phyloP scores from a whole-genome alignment of 495 filamentous ascomycete species.

The Trichoderma erinaceum region DNA sequence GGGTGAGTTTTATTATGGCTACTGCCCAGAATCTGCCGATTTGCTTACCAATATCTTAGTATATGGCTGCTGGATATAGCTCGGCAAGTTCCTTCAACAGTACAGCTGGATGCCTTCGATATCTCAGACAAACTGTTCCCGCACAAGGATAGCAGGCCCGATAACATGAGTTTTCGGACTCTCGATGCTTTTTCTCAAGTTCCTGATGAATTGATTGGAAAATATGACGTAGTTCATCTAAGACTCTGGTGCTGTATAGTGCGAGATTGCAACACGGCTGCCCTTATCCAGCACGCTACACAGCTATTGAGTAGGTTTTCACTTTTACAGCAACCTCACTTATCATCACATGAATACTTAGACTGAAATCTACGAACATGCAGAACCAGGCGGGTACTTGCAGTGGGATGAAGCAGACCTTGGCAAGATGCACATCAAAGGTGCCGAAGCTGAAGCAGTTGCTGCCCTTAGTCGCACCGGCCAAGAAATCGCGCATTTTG shows the following conservation, averaged over 20 bases:
- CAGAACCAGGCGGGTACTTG: background rate
- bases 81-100: background rate
- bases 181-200: background rate
- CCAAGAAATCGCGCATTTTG: background rate
- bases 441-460: background rate
- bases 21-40: too few species aligned
- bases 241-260: background rate
- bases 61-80: slow-evolving; percentile 3
- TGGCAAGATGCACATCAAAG: background rate
- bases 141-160: background rate
- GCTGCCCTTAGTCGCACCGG: background rate
- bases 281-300: background rate
- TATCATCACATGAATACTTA: background rate
- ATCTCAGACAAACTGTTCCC: background rate
- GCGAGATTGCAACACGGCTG: background rate
- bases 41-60: background rate
- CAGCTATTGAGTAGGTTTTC: background rate
- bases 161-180: background rate
- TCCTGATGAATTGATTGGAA: background rate
- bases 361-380: background rate
- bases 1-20: background rate
- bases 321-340: too few species aligned
- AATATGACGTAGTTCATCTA: background rate
- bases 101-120: background rate
- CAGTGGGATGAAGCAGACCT: background rate